These are phyloP conservation scores for Boeremia exigua DNA, from an alignment of 2,329 filamentous ascomycete genomes.

Conservation along the genomic window DNA sequence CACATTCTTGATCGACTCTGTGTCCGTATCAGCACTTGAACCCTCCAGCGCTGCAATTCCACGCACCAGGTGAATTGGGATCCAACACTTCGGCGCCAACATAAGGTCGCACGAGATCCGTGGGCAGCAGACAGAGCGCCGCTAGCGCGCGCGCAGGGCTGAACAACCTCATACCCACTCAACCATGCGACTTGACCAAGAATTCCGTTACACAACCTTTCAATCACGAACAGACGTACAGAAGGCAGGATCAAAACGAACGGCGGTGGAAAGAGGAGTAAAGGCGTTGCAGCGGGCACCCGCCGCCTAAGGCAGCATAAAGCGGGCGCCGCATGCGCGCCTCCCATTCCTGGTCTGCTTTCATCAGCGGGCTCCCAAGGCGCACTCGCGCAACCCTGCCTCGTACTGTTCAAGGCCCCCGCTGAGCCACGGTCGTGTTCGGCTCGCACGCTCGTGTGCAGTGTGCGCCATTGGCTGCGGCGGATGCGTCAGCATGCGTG, in stretches of 20 bases:
- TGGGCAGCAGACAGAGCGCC: slow-evolving; percentile 31
- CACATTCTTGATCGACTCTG: slow-evolving; percentile 56
- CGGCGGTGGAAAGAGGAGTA: neutral
- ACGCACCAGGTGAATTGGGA: slow-evolving; percentile 30
- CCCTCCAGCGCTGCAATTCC: neutral
- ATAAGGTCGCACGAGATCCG: slow-evolving; percentile 24
- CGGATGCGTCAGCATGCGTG: too few relatives aligned
- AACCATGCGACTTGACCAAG: slow-evolving; percentile 18
- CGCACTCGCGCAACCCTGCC: too few relatives aligned
- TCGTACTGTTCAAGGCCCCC: neutral
- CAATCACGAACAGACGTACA: too few relatives aligned
- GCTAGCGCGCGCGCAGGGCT: slow-evolving; percentile 35
- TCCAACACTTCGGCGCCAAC: slow-evolving; percentile 33
- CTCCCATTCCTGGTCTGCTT: too few relatives aligned
- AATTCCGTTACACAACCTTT: too few relatives aligned
- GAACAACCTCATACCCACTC: slow-evolving; percentile 33
- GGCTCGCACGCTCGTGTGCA: neutral
- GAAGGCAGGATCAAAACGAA: neutral
- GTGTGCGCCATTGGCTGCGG: neutral
- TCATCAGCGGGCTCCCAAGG: too few relatives aligned
- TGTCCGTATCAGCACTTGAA: neutral
- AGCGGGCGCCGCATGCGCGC: too few relatives aligned
- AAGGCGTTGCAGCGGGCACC: too few relatives aligned
- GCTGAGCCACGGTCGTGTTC: slow-evolving; percentile 4
- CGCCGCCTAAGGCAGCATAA: too few relatives aligned